Evolutionary conservation across 75 land plant species (phyloP), one percentile per base, ranked within the genome.

Genomic region (Pinus tabuliformis): DNA sequence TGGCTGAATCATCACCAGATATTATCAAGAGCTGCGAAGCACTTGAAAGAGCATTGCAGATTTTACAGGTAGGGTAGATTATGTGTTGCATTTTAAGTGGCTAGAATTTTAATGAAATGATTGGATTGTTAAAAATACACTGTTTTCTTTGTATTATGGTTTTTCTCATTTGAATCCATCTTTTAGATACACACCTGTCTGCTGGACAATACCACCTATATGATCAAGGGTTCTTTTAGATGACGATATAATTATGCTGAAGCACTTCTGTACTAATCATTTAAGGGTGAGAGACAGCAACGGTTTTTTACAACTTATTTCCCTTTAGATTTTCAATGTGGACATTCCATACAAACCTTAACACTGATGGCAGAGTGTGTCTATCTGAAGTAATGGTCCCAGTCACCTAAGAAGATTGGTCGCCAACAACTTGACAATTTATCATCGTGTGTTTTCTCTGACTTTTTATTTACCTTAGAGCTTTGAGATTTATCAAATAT

Each of bases 1-100:
- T 97, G 99, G 89, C 92, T 39, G 83, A 89, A 74, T 59, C 87
- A 60, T 92, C 92, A 4, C 95, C 98, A 11, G 86, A 97, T 87
- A 74, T 90, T 68, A 80, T 95, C 24, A 75, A 59, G 56, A 89
- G 95, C 60, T 92, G 95, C 75, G 95, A 95, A 37, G 77, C 86
- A 37, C 91, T 96, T 33, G 96, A 94, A 72, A 78, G 83, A 70
- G 99, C 98, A 22, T 73, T 96, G 76, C 92, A 91, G 85, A 80
- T 94, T 15, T 81, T 96, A 76, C 89, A 92, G 91, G 98, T 96
- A 75, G 60, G n/a, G 21, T 45, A 20, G 36, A 59, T 16, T 15
- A 30, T 8, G 24, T 20, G 22, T 20, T 65, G 6, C 36, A 18
- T 16, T 65, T 37, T 65, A 5, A 42, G 42, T 1, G 7, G 42